Conservation (phyloP, 169 alveolate species). For the Cryptosporidium felis region DNA sequence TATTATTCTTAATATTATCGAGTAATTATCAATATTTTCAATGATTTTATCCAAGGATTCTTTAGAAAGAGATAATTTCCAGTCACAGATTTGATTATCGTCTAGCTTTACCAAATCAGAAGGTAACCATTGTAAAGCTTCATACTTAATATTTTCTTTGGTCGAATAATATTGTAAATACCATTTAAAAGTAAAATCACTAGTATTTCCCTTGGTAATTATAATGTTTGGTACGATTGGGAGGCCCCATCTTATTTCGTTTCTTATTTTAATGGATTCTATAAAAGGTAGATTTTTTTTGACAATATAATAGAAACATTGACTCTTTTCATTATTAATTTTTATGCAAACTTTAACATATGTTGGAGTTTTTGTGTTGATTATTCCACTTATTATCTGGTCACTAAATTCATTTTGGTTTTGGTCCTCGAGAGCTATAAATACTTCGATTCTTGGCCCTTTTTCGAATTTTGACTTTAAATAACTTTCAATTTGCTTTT, state of each 20-base stretch:
- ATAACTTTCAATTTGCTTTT: conserved; percentile 24
- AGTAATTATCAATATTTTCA: neutral
- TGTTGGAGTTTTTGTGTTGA: neutral
- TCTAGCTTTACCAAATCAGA: neutral
- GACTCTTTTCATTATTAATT: neutral
- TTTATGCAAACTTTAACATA: neutral
- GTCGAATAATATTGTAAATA: neutral
- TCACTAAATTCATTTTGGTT: neutral
- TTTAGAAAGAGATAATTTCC: neutral
- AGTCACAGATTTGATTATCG: conserved; percentile 2
- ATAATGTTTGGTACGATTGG: conserved; percentile 38
- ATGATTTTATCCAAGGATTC: neutral
- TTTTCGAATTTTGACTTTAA: neutral
- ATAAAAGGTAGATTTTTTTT: conserved; percentile 1
- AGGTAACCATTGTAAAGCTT: neutral
- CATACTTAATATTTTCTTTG: neutral
- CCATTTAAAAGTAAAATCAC: conserved; percentile 25
- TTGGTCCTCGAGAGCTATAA: neutral
- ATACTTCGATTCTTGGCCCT: neutral
- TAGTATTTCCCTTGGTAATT: neutral
- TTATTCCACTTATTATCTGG: neutral
- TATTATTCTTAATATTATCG: conserved; percentile 28
- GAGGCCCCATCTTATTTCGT: conserved; percentile 45
- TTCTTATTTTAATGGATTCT: conserved; percentile 13
- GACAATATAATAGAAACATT: neutral